Evolutionary conservation across 371 early-diverging fungal genomes (phyloP), one percentile per base, ranked within the genome.

Genomic region (Mortierella sp.): DNA sequence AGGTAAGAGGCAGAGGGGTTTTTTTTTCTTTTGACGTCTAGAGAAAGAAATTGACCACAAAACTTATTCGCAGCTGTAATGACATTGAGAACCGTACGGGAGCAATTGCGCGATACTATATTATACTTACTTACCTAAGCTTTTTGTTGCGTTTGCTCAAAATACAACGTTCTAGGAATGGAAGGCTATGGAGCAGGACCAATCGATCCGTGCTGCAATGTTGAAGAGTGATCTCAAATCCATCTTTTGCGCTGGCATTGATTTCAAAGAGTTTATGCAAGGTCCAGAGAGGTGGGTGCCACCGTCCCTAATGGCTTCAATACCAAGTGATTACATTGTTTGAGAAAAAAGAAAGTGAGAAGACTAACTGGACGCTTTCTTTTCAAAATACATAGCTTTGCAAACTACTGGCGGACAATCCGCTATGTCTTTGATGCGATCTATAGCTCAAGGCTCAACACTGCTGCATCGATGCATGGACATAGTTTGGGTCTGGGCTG

Each of bases 221-320:
- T 55, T 81, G 59, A 81, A 70, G 81, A 76, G 81, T 24, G 81
- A 81, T 37, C 76, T 63, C 62, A 81, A 81, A 57, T 68, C 76
- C 54, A 81, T 81, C 69, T 81, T 81, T 66, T 81, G 81, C 37
- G 81, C 81, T 10, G 81, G 81, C 54, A 81, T 81, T 47, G 81
- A 81, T 24, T 81, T 81, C 49, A 62, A 60, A 35, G 81, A 81
- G 70, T 81, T 81, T 54, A 40, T 81, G 70, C 68, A 81, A 52
- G 81, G 81, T 18, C 70, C 75, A 14, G 76, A 75, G 37, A 75
- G 81, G 81, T 75, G 51, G 32, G 52, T 26, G 0, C 9, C 39
- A 16, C 14, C 11, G 30, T 30, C 30, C 30, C 30, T 30, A 30
- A 30, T 30, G 30, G 4, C 30, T 30, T 30, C 4, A 30, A 30